Base-by-base conservation (phyloP, 2,329 filamentous ascomycete species). In the Tolypocladium nubicola region DNA sequence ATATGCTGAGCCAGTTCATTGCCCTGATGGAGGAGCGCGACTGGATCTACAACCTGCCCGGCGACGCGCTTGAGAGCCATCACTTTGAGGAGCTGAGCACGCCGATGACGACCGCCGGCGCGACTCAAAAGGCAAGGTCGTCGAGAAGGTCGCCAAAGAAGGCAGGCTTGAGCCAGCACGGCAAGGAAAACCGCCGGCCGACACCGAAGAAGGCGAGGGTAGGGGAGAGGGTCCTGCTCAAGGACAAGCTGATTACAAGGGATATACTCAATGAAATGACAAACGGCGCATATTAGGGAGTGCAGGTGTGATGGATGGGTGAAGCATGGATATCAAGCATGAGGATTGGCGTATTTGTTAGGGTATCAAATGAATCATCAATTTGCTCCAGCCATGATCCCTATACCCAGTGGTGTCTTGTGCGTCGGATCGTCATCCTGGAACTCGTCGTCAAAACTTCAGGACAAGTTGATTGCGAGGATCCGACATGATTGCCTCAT, bases 21-120 rank as follows among this genome's bases (percentile, higher is more conserved):
- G 73, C 75, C 3, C 73, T 97, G 45, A 93, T 97, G 77, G 87
- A 92, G 62, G 75, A 79, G 57, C 84, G 82, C 55, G 76, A 81
- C n/a, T 97, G 94, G 92, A 78, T 91, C 19, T 86, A 90, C 63
- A 82, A 96, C 63, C 68, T 97, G 54, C 83, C 83, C 0, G 68
- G 69, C 1, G 77, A 82, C 13, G 88, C 87, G 50, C 69, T 88
- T 9, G 83, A 86, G 11, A 80, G 75, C 37, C 90, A 96, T 72
- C 68, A 75, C 45, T 92, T 90, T 61, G 85, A 86, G 52, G 81
- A 85, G 23, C 68, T 74, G 26, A 68, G 68, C 9, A 82, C 80
- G 45, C 80, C 83, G 63, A 66, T 73, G n/a, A 76, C 70, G 55
- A 69, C 70, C 10, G 62, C 62, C n/a, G 62, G 61, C 13, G 61